Base-by-base conservation (phyloP, 1,284 basidiomycete genomes). In the Tylopilus orsonianus region DNA sequence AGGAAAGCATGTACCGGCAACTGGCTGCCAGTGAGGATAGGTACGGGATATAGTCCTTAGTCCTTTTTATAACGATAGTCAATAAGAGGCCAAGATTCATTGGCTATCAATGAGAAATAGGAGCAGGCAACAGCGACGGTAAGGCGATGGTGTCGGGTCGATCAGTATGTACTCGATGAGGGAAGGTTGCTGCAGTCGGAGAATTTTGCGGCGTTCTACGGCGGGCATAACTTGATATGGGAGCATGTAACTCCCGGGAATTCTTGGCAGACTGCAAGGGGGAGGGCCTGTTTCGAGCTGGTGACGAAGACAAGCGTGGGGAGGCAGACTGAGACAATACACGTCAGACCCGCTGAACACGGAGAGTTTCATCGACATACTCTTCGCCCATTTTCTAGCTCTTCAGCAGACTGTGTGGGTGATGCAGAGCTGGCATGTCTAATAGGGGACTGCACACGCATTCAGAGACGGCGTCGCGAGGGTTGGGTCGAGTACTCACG, bases 201-300 rank as follows among this genome's bases (percentile, higher is more conserved):
- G 87, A 87, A 30, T 78, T 74, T 52, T 81, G 80, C 22, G 87
- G 87, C 2, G 85, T 87, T 68, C 81, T 85, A 50, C 87, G 80
- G 52, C 87, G 83, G 35, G 86, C 81, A 53, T 85, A 90, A 29
- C 79, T 78, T 16, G 87, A 90, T 50, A 90, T 90, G 46, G 87
- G 87, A 8, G 72, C 73, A 35, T 75, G 64, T 24, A 65, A 57
- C 46, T 75, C 72, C 30, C 68, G 57, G 19, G 56, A 57, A 23
- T 67, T 70, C 39, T 50, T 62, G 38, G 54, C 33, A 22, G 65
- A 54, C 16, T 60, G 60, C 20, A 68, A 37, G 41, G 67, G 52
- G 5, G 55, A 65, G 4, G 65, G 65, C 8, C 44, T 54, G 35
- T 56, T 66, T 45, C 62, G 61, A 41, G 41, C 70, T 46, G 72